A percentile compares a stretch with the other conserved stretches of the same genome.
Evolutionary conservation across 495 filamentous ascomycete genomes (phyloP).

Genomic region (Peziza echinospora): DNA sequence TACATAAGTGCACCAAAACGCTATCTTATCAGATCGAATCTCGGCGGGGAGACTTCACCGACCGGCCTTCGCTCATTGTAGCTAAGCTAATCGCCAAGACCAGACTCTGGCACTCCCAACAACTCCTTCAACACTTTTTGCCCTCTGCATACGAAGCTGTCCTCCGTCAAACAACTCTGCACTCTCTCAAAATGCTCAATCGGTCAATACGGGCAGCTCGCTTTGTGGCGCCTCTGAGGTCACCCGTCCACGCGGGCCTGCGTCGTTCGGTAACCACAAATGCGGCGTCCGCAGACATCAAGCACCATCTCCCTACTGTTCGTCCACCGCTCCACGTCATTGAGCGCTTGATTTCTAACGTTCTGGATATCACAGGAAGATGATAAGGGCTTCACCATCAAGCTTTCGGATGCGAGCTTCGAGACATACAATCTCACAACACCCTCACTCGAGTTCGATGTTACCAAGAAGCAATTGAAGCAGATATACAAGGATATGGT

Average conservation of each 20-base stretch:
- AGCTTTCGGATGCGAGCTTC: conserved; percentile 91
- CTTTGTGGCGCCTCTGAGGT: conserved; percentile 6
- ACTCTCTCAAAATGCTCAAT: conserved; percentile 10
- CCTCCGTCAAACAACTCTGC: no score
- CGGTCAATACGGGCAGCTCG: conserved; percentile 14
- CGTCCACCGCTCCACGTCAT: conserved; percentile 3
- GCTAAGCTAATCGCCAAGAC: no score
- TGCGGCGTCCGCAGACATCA: conserved; percentile 73
- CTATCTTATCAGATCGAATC: no score
- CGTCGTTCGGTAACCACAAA: conserved; percentile 77
- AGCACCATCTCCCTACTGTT: conserved; percentile 53
- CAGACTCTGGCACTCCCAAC: no score
- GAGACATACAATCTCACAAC: conserved; percentile 98
- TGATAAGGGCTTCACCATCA: conserved; percentile 79
- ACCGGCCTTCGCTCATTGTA: no score
- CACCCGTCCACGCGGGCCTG: conserved; percentile 22
- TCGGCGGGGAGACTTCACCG: no score
- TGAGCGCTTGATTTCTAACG: conserved; percentile 2
- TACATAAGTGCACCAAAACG: no score
- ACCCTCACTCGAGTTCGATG: conserved; percentile 68
- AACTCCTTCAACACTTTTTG: neutral
- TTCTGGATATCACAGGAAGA: conserved; percentile 44
- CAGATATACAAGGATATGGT: conserved; percentile 99
- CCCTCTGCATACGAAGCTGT: no score
- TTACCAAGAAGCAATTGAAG: conserved; percentile 94